A percentile compares a stretch with the other conserved stretches of the same genome.
Conservation (phyloP, 176 grass and related monocot species). For the Bonia amplexicaulis region DNA sequence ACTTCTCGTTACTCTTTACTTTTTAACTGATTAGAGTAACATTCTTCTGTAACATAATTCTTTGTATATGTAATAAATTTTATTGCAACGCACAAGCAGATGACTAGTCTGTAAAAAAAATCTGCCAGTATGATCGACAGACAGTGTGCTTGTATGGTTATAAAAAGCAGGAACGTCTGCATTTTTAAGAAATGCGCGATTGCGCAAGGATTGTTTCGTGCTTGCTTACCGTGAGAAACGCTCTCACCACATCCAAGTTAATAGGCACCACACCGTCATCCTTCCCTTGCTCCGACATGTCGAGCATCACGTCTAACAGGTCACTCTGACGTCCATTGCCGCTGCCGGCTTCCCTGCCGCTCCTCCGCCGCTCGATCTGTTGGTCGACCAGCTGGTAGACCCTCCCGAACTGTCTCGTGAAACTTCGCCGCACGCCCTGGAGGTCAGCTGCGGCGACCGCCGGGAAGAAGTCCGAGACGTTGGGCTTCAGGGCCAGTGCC, state of each 20-base stretch:
- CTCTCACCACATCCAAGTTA: background rate
- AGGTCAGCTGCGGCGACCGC: constrained; percentile 29
- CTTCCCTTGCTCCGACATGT: constrained; percentile 11
- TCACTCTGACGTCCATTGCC: background rate
- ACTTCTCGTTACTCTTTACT: too few species aligned
- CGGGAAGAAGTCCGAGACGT: constrained; percentile 58
- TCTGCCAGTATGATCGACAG: too few species aligned
- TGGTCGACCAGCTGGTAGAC: constrained; percentile 30
- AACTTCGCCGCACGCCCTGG: constrained; percentile 21
- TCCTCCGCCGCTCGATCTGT: constrained; percentile 29
- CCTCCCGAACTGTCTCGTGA: background rate
- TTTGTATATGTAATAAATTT: too few species aligned
- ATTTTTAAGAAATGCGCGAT: too few species aligned
- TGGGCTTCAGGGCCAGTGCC: background rate
- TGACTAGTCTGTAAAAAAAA: too few species aligned
- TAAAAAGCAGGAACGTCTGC: too few species aligned
- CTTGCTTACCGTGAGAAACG: constrained; percentile 31
- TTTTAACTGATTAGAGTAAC: too few species aligned
- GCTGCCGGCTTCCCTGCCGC: background rate
- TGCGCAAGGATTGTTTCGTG: too few species aligned
- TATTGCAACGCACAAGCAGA: too few species aligned
- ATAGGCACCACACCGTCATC: background rate
- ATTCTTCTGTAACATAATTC: too few species aligned
- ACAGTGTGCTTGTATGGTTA: too few species aligned
- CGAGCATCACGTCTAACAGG: constrained; percentile 39